A percentile compares a stretch with the other conserved stretches of the same genome.
Conservation (phyloP, 2,329 filamentous ascomycete genomes). For the Fusarium continuum region DNA sequence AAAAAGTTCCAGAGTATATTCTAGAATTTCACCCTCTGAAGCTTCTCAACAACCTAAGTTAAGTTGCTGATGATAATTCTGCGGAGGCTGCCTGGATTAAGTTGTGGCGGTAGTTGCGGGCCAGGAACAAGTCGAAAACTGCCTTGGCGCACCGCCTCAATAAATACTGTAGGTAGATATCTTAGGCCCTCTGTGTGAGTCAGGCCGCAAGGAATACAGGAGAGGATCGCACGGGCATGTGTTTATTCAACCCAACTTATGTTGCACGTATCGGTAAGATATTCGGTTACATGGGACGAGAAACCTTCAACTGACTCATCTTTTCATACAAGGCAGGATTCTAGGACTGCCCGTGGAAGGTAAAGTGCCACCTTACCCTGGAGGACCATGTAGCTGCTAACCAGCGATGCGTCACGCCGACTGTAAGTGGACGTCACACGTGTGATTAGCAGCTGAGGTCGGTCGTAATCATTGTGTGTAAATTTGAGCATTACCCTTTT, state of each 20-base stretch:
- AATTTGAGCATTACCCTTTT: no score
- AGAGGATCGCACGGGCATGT: background rate
- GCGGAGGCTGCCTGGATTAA: background rate
- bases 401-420: slow-evolving; percentile 18
- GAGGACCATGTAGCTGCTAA: background rate
- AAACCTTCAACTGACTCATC: slow-evolving; percentile 15
- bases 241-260: background rate
- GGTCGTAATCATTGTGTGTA: no score
- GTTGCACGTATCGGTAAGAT: no score
- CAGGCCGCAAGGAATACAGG: slow-evolving; percentile 23
- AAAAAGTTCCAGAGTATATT: background rate
- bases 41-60: slow-evolving; percentile 9
- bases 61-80: background rate
- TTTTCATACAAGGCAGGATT: background rate
- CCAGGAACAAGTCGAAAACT: slow-evolving; percentile 30
- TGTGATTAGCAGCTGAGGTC: no score
- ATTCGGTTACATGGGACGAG: background rate
- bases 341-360: slow-evolving; percentile 1
- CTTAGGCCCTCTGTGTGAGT: slow-evolving; percentile 28
- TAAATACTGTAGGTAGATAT: background rate
- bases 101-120: slow-evolving; percentile 29
- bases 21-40: background rate
- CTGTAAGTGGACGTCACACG: background rate
- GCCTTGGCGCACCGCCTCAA: slow-evolving; percentile 43
- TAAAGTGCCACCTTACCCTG: slow-evolving; percentile 25